Conservation (phyloP, 495 filamentous ascomycete genomes). For the Copromyces sp. region DNA sequence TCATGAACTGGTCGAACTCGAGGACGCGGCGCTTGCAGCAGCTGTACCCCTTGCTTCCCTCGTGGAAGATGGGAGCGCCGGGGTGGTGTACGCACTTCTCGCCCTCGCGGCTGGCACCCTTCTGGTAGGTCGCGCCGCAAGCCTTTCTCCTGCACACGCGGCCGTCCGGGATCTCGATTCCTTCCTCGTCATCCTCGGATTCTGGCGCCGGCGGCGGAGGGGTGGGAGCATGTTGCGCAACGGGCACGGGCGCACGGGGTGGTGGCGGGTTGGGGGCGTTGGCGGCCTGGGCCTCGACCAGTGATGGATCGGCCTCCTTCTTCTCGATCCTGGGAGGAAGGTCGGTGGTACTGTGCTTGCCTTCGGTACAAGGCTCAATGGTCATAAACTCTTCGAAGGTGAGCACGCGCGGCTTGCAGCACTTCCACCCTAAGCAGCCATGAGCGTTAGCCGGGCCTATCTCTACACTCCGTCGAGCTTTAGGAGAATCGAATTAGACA, state of each 20-base stretch:
- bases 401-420: constrained; percentile 94
- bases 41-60: constrained; percentile 92
- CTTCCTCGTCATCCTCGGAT: constrained; percentile 78
- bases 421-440: constrained; percentile 79
- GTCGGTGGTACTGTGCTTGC: constrained; percentile 81
- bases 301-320: constrained; percentile 29
- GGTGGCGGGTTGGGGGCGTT: constrained; percentile 36
- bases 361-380: constrained; percentile 89
- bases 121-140: constrained; percentile 57
- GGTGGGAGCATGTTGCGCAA: constrained; percentile 46
- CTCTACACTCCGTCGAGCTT: neutral
- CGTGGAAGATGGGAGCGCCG: constrained; percentile 84
- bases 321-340: constrained; percentile 49
- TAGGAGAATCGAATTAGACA: constrained; percentile 1
- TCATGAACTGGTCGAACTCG: constrained; percentile 97
- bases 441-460: neutral
- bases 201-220: constrained; percentile 60
- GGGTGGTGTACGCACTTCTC: constrained; percentile 82
- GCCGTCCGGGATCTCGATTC: constrained; percentile 56
- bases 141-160: constrained; percentile 66
- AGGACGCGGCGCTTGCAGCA: constrained; percentile 94
- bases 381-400: constrained; percentile 97
- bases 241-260: constrained; percentile 37
- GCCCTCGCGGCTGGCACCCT: constrained; percentile 48
- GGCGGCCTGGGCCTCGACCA: constrained; percentile 21